Evolutionary conservation across 2,329 filamentous ascomycete genomes (phyloP), one percentile per base, ranked within the genome.

Genomic region (Fusarium beomiforme): DNA sequence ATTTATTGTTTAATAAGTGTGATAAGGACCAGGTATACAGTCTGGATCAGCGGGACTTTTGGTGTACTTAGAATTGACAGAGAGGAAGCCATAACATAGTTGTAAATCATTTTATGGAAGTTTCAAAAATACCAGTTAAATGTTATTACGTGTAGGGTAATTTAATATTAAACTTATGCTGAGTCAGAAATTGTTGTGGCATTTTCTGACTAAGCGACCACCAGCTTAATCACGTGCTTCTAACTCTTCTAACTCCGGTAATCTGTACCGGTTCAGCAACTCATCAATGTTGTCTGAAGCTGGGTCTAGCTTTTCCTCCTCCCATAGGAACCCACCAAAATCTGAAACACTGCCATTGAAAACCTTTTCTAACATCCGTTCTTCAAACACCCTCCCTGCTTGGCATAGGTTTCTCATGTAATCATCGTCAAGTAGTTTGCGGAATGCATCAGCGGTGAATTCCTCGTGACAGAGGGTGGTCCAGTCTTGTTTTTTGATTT

Each of bases 41-140:
- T 24, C 24, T 50, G 21, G 47, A 46, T 24, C n/a, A 46, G 17
- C 26, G 26, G 19, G 43, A 46, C 43, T 46, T 46, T 46, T 46
- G 26, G 43, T n/a, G n/a, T n/a, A n/a, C n/a, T n/a, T n/a, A n/a
- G n/a, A n/a, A n/a, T n/a, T n/a, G n/a, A n/a, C n/a, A n/a, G n/a
- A n/a, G n/a, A n/a, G n/a, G n/a, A n/a, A n/a, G n/a, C n/a, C n/a
- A n/a, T n/a, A n/a, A n/a, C n/a, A n/a, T n/a, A n/a, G n/a, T n/a
- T n/a, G n/a, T n/a, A n/a, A n/a, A n/a, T n/a, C n/a, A n/a, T n/a
- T n/a, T n/a, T n/a, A n/a, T n/a, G n/a, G n/a, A n/a, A n/a, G n/a
- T n/a, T n/a, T n/a, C n/a, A n/a, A n/a, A n/a, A n/a, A n/a, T n/a
- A n/a, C n/a, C n/a, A n/a, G n/a, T n/a, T n/a, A n/a, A n/a, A n/a